Evolutionary conservation across 2,329 filamentous ascomycete species (phyloP), one percentile per base, ranked within the genome.

Genomic region (Alternaria sp.): DNA sequence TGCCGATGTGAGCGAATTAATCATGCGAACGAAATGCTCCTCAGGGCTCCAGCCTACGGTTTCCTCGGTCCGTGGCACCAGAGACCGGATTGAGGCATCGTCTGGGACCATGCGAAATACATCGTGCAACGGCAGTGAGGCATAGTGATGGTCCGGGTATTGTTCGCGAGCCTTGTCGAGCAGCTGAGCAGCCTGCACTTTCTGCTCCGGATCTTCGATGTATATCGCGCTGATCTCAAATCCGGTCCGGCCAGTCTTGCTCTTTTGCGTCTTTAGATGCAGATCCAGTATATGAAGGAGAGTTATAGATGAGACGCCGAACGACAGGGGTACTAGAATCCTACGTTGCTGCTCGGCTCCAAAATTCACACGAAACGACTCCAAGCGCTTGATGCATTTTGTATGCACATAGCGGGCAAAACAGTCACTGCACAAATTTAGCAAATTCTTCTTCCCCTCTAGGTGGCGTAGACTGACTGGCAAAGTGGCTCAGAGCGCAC

Each of bases 371-470:
- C 86, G 83, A 73, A 90, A 91, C 41, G 84, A 84, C 68, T 90
- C 88, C 82, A 91, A 87, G 49, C 93, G 91, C 79, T 94, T 94
- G 68, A 92, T 86, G 62, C 89, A 85, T 79, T 98, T 98, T 67
- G 87, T 89, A 61, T 87, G 84, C 57, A 97, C 85, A 81, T 93
- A 97, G 71, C 86, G 86, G 59, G 85, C 82, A 80, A 94, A 97
- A 81, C 95, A 98, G 64, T 85, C 80, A 57, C 90, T 92, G 67
- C 48, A 30, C 32, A 48, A 59, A 57, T 60, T 71, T 65, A 70
- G 69, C 57, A 34, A 44, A 38, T 43, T 59, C 50, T 43, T 45
- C 54, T 44, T 55, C 55, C 34, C 48, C 27, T 30, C 36, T 14
- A 43, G 27, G 51, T 50, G 60, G 49, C 20, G 14, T n/a, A 8